Percentiles rank a stretch among this genome's conserved stretches.
Conservation (phyloP, 768 basidiomycete genomes). For the Ephemerocybe angulata region DNA sequence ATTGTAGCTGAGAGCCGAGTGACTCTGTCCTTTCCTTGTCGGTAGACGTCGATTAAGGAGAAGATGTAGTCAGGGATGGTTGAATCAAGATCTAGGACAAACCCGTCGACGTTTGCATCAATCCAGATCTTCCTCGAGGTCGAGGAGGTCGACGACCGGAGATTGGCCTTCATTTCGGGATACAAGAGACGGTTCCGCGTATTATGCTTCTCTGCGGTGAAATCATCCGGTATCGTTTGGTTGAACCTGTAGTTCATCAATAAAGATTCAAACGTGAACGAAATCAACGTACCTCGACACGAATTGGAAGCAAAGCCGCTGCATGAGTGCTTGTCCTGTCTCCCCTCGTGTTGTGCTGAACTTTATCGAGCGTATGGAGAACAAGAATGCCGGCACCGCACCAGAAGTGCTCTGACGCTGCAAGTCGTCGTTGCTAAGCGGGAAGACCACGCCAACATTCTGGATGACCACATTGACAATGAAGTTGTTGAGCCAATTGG, state of each 20-base stretch:
- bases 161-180: conserved; percentile 75
- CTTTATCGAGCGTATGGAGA: conserved; percentile 71
- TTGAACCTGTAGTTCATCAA: conserved; percentile 56
- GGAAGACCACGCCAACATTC: conserved; percentile 88
- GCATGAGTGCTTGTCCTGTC: conserved; percentile 71
- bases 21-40: conserved; percentile 74
- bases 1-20: conserved; percentile 57
- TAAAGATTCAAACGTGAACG: conserved; percentile 1
- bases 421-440: conserved; percentile 63
- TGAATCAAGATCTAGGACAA: conserved; percentile 80
- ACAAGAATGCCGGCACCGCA: conserved; percentile 76
- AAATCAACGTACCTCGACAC: conserved; percentile 56
- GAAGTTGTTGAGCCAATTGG: conserved; percentile 55
- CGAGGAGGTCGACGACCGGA: conserved; percentile 52
- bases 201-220: conserved; percentile 61
- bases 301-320: conserved; percentile 81
- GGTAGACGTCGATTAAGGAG: conserved; percentile 83
- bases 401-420: conserved; percentile 42
- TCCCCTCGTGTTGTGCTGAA: conserved; percentile 76
- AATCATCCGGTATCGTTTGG: conserved; percentile 67
- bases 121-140: conserved; percentile 56
- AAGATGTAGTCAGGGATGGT: conserved; percentile 74
- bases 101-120: conserved; percentile 73
- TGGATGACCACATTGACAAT: conserved; percentile 51
- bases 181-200: conserved; percentile 73